These are phyloP conservation scores for Mycena galopus DNA, from an alignment of 768 basidiomycete species.

Conservation along the genomic window DNA sequence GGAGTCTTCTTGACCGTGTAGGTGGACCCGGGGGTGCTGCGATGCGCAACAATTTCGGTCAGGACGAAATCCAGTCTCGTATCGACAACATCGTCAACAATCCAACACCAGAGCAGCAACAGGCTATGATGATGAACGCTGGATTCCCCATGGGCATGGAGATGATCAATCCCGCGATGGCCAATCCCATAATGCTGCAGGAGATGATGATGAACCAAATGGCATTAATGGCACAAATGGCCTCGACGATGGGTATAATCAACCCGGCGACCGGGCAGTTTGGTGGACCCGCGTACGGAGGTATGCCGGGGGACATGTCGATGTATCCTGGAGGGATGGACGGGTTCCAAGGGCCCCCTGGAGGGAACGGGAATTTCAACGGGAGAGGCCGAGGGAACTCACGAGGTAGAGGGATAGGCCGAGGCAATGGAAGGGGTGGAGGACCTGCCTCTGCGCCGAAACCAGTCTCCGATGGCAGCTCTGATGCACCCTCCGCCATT, in stretches of 20 bases:
- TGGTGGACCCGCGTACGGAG: constrained; percentile 64
- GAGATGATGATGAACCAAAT: constrained; percentile 94
- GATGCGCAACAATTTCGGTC: constrained; percentile 54
- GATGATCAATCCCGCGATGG: constrained; percentile 69
- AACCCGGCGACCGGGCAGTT: constrained; percentile 71
- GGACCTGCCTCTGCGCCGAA: constrained; percentile 45
- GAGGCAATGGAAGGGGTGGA: constrained; percentile 64
- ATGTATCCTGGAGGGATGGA: constrained; percentile 59
- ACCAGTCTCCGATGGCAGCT: constrained; percentile 24
- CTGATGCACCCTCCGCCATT: constrained; percentile 13
- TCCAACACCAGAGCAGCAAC: constrained; percentile 57
- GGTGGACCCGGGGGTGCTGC: constrained; percentile 64
- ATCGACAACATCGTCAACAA: constrained; percentile 82
- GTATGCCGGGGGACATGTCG: constrained; percentile 65
- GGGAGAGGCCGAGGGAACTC: constrained; percentile 60
- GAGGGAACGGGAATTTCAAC: constrained; percentile 45
- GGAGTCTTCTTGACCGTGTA: constrained; percentile 88
- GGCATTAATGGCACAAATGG: constrained; percentile 95
- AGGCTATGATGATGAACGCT: constrained; percentile 68
- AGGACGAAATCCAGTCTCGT: constrained; percentile 82
- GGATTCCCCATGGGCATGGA: constrained; percentile 69
- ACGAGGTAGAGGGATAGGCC: constrained; percentile 62
- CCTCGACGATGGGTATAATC: constrained; percentile 84
- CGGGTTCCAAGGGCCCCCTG: constrained; percentile 51
- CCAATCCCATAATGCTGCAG: constrained; percentile 81